Base-by-base conservation (phyloP, 2,329 filamentous ascomycete species). In the Kalmusia sp. region DNA sequence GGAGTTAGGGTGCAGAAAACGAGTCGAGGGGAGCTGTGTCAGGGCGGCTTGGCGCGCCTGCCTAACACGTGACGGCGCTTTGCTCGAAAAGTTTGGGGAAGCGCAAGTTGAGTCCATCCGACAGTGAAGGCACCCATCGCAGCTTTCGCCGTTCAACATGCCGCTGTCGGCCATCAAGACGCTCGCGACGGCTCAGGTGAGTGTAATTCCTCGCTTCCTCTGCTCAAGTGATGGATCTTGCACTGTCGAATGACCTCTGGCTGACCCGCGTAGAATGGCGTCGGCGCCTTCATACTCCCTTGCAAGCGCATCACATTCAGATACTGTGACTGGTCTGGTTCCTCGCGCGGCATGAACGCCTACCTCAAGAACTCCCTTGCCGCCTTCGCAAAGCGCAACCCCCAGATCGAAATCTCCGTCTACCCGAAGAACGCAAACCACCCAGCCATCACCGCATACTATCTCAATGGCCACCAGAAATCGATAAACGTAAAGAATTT, bases 311-410 rank as follows among this genome's bases (percentile, higher is more conserved):
- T 99, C 75, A 91, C 96, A 76, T 91, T 99, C 72, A 91, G 96
- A 80, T 99, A 96, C 81, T 98, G 95, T 82, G 92, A 98, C 83
- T 93, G 90, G 86, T 91, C 90, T 52, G 95, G 93, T 59, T 96
- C 91, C 76, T 98, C 93, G 31, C 87, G 81, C 70, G 95, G 95
- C 72, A 97, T 98, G 92, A 95, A 96, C 68, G 79, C 86, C 65
- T 97, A 96, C 81, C 87, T 98, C 75, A 89, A 89, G 74, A 82
- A 87, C 58, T 80, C 85, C 35, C 88, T 97, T 52, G 82, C 88
- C 43, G 79, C 82, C 62, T 97, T 99, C 79, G 93, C 93, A 50
- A 80, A 85, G 64, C 79, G 83, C 66, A 91, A 97, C 78, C 92
- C 93, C 25, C 85, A 91, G 75, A 87, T 98, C 81, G 93, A 98